phyloP scores from a whole-genome alignment of 2,329 filamentous ascomycete genomes.

The Botrytis paeoniae region DNA sequence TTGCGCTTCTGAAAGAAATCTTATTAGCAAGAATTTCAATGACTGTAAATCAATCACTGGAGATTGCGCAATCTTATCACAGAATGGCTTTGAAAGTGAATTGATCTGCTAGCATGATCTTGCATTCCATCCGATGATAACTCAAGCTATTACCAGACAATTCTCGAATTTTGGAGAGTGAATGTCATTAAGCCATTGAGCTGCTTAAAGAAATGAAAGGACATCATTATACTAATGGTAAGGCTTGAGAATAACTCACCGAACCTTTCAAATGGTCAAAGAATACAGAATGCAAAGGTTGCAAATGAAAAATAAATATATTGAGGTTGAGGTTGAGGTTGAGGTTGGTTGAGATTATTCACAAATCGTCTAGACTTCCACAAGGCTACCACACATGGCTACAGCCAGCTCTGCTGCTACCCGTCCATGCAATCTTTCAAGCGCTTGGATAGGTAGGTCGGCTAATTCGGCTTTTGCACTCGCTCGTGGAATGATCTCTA shows the following conservation, averaged over 20 bases:
- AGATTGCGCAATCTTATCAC: neutral
- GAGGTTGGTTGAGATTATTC: conserved; percentile 7
- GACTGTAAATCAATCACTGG: neutral
- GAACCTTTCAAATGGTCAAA: neutral
- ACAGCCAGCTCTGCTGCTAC: conserved; percentile 1
- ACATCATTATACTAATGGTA: neutral
- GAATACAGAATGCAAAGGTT: neutral
- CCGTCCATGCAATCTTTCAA: neutral
- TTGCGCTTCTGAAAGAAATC: conserved; percentile 8
- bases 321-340: neutral
- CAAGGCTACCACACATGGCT: neutral
- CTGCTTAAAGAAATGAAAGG: neutral
- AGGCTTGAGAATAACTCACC: neutral
- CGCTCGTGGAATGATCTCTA: neutral
- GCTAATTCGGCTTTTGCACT: neutral
- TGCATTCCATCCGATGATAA: neutral
- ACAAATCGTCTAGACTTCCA: neutral
- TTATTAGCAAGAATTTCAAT: conserved; percentile 7
- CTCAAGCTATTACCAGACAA: neutral
- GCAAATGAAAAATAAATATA: neutral
- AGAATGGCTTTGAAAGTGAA: conserved; percentile 2
- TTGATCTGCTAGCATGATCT: neutral
- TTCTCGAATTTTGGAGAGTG: neutral
- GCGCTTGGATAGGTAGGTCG: neutral
- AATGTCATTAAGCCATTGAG: neutral